phyloP scores from a whole-genome alignment of 306 rosid genomes.

The Prunus fruticosa region DNA sequence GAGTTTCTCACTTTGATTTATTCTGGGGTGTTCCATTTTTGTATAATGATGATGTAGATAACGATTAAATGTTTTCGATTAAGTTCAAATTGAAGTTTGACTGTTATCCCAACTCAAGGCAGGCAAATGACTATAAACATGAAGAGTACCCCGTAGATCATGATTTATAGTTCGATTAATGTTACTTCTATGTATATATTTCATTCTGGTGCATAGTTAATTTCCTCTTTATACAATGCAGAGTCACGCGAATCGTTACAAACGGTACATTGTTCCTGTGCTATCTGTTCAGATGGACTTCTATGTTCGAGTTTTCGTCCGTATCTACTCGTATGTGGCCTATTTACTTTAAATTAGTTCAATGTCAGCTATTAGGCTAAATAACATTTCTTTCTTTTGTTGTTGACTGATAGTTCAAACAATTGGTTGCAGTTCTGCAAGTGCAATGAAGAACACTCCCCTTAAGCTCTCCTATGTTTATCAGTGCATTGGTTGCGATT shows the following conservation, averaged over 20 bases:
- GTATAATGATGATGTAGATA: background rate
- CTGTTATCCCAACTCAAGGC: background rate
- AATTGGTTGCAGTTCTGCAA: conserved; percentile 75
- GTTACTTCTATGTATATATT: background rate
- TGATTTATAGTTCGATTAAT: background rate
- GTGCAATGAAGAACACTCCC: conserved; percentile 96
- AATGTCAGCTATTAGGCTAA: background rate
- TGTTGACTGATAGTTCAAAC: conserved; percentile 25
- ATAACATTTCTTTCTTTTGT: background rate
- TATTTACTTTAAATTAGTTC: conserved; percentile 3
- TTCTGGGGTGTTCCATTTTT: background rate
- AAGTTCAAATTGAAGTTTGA: background rate
- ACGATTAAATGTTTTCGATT: background rate
- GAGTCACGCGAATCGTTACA: conserved; percentile 99
- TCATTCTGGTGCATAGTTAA: background rate
- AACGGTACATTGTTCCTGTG: conserved; percentile 93
- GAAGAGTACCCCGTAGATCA: background rate
- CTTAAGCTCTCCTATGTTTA: conserved; percentile 93
- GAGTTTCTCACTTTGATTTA: background rate
- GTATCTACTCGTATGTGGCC: conserved; percentile 70
- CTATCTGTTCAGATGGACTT: conserved; percentile 92
- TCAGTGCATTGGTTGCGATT: conserved; percentile 96
- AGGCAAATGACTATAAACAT: background rate
- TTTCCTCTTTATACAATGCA: conserved; percentile 42
- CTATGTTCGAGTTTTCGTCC: conserved; percentile 91